These are phyloP conservation scores for Cyclotella baltica DNA, from an alignment of 108 stramenopile species.

Conservation along the genomic window DNA sequence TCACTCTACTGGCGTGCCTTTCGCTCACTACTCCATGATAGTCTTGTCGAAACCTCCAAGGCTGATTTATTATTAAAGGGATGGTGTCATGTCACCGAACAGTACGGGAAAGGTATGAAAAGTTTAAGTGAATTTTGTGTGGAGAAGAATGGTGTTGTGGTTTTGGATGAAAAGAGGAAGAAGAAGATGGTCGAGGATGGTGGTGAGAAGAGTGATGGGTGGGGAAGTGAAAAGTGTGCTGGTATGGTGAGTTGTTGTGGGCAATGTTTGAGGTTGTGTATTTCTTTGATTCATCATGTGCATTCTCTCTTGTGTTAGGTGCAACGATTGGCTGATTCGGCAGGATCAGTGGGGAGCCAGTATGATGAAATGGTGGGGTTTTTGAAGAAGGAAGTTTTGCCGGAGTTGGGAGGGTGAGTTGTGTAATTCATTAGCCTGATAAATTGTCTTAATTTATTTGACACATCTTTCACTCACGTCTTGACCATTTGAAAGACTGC, in stretches of 20 bases:
- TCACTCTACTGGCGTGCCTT: conserved; percentile 83
- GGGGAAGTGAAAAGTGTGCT: conserved; percentile 4
- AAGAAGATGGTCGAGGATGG: conserved; percentile 43
- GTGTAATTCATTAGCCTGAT: not conserved
- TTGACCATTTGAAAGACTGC: conserved; percentile 27
- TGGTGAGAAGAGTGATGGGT: conserved; percentile 9
- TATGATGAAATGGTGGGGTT: conserved; percentile 49
- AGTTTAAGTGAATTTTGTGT: conserved; percentile 65
- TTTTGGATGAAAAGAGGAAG: conserved; percentile 63
- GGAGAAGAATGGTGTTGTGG: conserved; percentile 60
- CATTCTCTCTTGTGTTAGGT: conserved; percentile 24
- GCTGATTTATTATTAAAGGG: conserved; percentile 72
- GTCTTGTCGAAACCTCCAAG: conserved; percentile 68
- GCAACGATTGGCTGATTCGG: conserved; percentile 32
- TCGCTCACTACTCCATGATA: conserved; percentile 64
- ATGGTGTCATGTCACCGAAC: conserved; percentile 57
- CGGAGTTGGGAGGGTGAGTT: conserved; percentile 47
- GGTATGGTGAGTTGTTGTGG: conserved; percentile 10
- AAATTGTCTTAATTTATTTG: not conserved
- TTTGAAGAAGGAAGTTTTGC: conserved; percentile 51
- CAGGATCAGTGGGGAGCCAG: conserved; percentile 29
- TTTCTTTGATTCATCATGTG: not conserved
- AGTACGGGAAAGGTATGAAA: conserved; percentile 61
- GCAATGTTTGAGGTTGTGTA: too few species aligned
- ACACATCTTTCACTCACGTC: not conserved